Evolutionary conservation across 129 eudicot species (phyloP), one percentile per base, ranked within the genome.

Genomic region (Helichrysum umbraculigerum): DNA sequence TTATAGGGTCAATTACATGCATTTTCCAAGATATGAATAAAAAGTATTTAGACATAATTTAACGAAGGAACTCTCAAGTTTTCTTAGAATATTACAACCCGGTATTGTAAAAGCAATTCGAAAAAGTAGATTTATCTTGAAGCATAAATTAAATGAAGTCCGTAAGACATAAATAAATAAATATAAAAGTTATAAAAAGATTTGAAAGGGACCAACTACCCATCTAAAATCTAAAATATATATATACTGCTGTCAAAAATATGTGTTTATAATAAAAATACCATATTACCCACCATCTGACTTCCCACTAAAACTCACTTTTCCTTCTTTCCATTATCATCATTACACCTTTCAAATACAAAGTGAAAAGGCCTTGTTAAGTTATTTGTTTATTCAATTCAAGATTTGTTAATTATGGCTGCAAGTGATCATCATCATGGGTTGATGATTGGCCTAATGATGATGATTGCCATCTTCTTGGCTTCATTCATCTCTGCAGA

Each of bases 401-500:
- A 57, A 65, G 65, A 75, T 65, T 35, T 50, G 17, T 50, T 6
- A 77, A 25, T 25, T 25, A 25, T 77, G 81, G 75, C 69, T 57
- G 7, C 41, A 19, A 39, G 47, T 77, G 21, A 5, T 58, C 28
- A 25, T 25, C 28, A 25, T 25, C 29, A 37, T 71, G 77, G 22
- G 37, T 72, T 34, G 30, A 22, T 62, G 57, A 79, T 78, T 70
- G 35, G 65, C 41, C 15, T 78, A 51, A 70, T 51, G 58, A 22
- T 51, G 58, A 22, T 47, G 54, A 47, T 12, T 14, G 33, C 44
- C 66, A 63, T 47, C 73, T 62, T 66, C 17, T 68, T 63, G 72
- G 64, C 25, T 78, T 67, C 63, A 10, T 66, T 62, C 4, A 80
- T 78, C 6, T 80, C 79, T 62, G 91, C 86, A 5, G 91, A 90